These are phyloP conservation scores for Cyclotella baltica DNA, from an alignment of 108 stramenopile species.

Conservation along the genomic window DNA sequence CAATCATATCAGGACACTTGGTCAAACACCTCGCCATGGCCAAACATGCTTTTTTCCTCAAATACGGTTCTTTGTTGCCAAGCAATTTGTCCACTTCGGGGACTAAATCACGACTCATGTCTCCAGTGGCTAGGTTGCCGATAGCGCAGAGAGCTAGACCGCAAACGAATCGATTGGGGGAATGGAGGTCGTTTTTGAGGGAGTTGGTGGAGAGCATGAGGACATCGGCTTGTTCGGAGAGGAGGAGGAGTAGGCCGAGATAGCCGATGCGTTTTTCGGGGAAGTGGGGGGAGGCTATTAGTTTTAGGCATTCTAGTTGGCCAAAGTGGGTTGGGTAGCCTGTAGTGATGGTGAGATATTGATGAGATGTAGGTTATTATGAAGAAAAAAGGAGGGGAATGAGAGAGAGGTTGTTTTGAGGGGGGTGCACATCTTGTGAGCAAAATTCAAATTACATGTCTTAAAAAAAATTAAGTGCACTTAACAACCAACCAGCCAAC, in stretches of 20 bases:
- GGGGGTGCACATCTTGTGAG: conserved; percentile 1
- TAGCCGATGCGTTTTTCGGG: conserved; percentile 98
- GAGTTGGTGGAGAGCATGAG: conserved; percentile 97
- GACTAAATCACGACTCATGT: conserved; percentile 95
- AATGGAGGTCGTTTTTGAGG: conserved; percentile 92
- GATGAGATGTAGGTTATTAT: not conserved
- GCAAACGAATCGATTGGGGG: conserved; percentile 87
- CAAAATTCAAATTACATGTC: not conserved
- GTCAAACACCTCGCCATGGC: conserved; percentile 92
- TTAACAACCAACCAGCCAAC: no score
- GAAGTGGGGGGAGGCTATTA: conserved; percentile 97
- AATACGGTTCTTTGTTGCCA: conserved; percentile 79
- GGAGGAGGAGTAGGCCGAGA: conserved; percentile 95
- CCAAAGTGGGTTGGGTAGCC: conserved; percentile 99
- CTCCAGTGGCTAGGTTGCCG: conserved; percentile 96
- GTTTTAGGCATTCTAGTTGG: conserved; percentile 99
- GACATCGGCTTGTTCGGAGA: conserved; percentile 98
- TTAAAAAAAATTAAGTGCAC: not conserved
- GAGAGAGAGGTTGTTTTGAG: not conserved
- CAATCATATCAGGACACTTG: conserved; percentile 97
- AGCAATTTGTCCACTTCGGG: conserved; percentile 97
- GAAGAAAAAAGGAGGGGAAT: not conserved
- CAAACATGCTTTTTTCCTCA: conserved; percentile 97
- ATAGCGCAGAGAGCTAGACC: conserved; percentile 97
- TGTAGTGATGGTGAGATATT: conserved; percentile 17